Evolutionary conservation across 176 grass and related monocot genomes (phyloP).

Genomic region (Metroxylon sagu): DNA sequence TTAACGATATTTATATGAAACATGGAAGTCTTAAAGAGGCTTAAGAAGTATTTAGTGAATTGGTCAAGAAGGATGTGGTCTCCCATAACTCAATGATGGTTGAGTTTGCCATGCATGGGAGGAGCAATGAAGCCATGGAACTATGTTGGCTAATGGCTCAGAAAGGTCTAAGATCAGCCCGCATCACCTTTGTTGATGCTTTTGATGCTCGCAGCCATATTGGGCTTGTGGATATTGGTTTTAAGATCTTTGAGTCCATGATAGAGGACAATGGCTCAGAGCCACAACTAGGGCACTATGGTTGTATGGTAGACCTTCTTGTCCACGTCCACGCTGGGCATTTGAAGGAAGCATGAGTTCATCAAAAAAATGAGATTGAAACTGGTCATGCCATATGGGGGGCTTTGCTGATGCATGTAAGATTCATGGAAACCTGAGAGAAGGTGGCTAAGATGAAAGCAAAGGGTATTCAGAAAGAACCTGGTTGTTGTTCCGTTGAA

Average conservation of each 20-base stretch:
- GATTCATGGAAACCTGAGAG: conserved; percentile 10
- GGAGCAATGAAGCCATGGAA: conserved; percentile 1
- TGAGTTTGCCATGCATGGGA: conserved; percentile 20
- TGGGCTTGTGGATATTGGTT: conserved; percentile 12
- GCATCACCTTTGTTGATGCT: conserved; percentile 12
- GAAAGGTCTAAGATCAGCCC: conserved; percentile 2
- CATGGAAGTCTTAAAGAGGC: conserved; percentile 18
- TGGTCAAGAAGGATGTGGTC: conserved; percentile 8
- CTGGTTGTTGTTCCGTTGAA: conserved; percentile 22
- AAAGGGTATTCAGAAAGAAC: conserved; percentile 23
- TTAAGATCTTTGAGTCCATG: conserved; percentile 16
- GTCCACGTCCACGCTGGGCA: conserved; percentile 1
- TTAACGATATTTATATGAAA: conserved; percentile 16
- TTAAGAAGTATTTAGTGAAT: conserved; percentile 1
- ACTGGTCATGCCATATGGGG: conserved; percentile 18
- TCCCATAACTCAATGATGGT: conserved; percentile 18
- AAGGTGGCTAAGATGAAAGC: conserved; percentile 18
- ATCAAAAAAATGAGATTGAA: conserved; percentile 7
- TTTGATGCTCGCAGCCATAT: conserved; percentile 21
- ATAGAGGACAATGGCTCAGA: not conserved
- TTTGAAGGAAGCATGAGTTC: conserved; percentile 15
- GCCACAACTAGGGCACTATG: conserved; percentile 17
- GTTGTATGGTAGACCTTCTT: conserved; percentile 21
- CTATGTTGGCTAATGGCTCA: not conserved
- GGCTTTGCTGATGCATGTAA: conserved; percentile 22